Conservation (phyloP, 176 grass and related monocot species). For the Avena insularis region DNA sequence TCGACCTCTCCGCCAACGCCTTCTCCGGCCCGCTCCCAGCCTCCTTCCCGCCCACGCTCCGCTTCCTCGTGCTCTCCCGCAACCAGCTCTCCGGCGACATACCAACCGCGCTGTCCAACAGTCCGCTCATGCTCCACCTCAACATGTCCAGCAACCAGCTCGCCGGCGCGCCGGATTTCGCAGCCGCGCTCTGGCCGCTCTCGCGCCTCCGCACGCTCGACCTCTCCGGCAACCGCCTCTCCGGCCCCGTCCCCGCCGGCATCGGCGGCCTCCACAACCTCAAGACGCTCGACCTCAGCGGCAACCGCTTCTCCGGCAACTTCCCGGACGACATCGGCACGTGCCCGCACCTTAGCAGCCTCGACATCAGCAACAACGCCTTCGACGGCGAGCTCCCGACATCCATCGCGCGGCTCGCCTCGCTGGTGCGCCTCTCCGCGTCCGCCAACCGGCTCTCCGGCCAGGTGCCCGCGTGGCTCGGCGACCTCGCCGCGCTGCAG, state of each 20-base stretch:
- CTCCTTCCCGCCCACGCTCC: constrained; percentile 55
- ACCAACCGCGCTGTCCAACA: constrained; percentile 47
- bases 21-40: constrained; percentile 66
- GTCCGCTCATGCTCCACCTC: constrained; percentile 69
- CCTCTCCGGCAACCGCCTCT: constrained; percentile 65
- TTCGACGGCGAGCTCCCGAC: constrained; percentile 66
- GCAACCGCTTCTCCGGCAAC: constrained; percentile 68
- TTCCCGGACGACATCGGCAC: constrained; percentile 61
- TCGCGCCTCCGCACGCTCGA: constrained; percentile 69
- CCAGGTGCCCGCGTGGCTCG: constrained; percentile 65
- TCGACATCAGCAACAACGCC: constrained; percentile 77
- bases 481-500: constrained; percentile 60
- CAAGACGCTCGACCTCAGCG: constrained; percentile 60
- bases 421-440: constrained; percentile 61
- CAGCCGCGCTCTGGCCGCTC: constrained; percentile 52
- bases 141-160: constrained; percentile 83
- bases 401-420: constrained; percentile 60
- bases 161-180: constrained; percentile 65
- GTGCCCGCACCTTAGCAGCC: constrained; percentile 63
- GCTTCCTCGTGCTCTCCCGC: constrained; percentile 67
- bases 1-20: constrained; percentile 77
- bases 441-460: constrained; percentile 70
- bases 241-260: constrained; percentile 55
- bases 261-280: constrained; percentile 71
- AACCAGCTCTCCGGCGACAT: constrained; percentile 80